Evolutionary conservation across 192 early-diverging fungal species (phyloP).

Genomic region (Piromyces finnis): DNA sequence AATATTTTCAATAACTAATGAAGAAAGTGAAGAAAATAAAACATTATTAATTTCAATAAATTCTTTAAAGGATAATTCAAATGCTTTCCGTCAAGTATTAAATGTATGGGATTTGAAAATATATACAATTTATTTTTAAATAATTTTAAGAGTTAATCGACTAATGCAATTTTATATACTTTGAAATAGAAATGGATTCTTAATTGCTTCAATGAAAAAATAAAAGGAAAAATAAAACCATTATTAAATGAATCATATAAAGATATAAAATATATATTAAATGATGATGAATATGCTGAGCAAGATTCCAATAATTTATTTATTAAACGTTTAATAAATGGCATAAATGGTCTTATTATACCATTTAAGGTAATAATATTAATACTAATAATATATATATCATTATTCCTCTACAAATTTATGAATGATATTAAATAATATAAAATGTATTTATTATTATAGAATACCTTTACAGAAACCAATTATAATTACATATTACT

Average conservation of each 20-base stretch:
- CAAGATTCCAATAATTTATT: constrained; percentile 51
- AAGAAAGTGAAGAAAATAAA: constrained; percentile 17
- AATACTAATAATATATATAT: background rate
- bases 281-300: constrained; percentile 79
- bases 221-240: constrained; percentile 61
- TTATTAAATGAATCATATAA: constrained; percentile 64
- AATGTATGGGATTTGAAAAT: no score
- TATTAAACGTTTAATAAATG: constrained; percentile 58
- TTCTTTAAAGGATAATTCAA: constrained; percentile 31
- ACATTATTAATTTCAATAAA: constrained; percentile 35
- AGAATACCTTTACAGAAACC: constrained; percentile 37
- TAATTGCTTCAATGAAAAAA: constrained; percentile 55
- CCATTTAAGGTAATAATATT: constrained; percentile 27
- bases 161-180: no score
- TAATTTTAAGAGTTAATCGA: no score
- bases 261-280: constrained; percentile 75
- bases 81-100: constrained; percentile 45
- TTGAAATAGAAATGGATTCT: constrained; percentile 51
- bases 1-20: constrained; percentile 12
- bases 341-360: constrained; percentile 36
- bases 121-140: no score
- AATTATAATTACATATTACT: constrained; percentile 53
- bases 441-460: constrained; percentile 6
- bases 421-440: no score
- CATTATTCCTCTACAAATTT: no score